Evolutionary conservation across 1,284 basidiomycete genomes (phyloP).

Genomic region (Heterobasidion parviporum): DNA sequence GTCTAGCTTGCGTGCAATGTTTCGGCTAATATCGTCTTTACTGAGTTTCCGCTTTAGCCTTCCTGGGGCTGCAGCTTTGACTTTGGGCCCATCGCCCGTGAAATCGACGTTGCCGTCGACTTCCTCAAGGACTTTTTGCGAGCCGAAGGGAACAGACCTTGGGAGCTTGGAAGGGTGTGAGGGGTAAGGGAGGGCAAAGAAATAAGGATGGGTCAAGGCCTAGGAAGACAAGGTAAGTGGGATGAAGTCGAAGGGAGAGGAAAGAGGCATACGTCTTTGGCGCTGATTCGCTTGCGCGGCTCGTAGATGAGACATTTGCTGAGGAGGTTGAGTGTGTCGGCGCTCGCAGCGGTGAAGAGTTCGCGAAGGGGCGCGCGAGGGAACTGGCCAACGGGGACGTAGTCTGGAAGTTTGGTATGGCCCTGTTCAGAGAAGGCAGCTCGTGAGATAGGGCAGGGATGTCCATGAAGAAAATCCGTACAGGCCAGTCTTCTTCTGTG

Average conservation of each 20-base stretch:
- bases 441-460: neutral
- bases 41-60: conserved; percentile 42
- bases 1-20: conserved; percentile 39
- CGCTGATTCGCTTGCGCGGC: conserved; percentile 75
- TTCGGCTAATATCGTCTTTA: conserved; percentile 28
- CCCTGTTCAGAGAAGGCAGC: conserved; percentile 40
- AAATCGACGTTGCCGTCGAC: conserved; percentile 60
- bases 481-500: conserved; percentile 95
- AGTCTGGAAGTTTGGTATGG: conserved; percentile 85
- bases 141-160: conserved; percentile 49
- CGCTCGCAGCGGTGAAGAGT: conserved; percentile 86
- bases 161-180: conserved; percentile 79
- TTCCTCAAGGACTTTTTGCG: conserved; percentile 57
- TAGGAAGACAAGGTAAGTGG: conserved; percentile 19
- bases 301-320: conserved; percentile 79
- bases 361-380: conserved; percentile 77
- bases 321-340: conserved; percentile 83
- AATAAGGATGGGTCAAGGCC: conserved; percentile 75
- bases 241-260: neutral
- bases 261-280: conserved; percentile 45
- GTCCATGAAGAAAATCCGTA: conserved; percentile 25
- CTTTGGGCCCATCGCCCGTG: conserved; percentile 24
- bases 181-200: conserved; percentile 70
- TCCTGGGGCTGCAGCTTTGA: conserved; percentile 30
- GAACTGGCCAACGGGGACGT: conserved; percentile 76